A percentile compares a stretch with the other conserved stretches of the same genome.
Conservation (phyloP, 768 basidiomycete species). For the Paxillus rubicundulus region DNA sequence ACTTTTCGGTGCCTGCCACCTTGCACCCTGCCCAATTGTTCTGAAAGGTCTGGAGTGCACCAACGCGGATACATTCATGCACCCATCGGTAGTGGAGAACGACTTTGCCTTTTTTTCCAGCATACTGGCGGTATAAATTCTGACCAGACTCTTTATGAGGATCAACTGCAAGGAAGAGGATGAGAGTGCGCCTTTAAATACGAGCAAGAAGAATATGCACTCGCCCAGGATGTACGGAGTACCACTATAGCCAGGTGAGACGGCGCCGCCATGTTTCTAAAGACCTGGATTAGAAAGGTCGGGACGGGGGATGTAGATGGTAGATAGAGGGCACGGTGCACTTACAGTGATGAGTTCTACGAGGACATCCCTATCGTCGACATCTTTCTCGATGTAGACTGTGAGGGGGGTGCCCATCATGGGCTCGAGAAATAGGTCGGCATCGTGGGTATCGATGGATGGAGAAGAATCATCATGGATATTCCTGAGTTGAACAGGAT, state of each 20-base stretch:
- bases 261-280: conserved; percentile 76
- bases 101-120: conserved; percentile 75
- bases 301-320: neutral
- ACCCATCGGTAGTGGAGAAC: conserved; percentile 76
- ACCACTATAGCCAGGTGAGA: conserved; percentile 74
- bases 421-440: conserved; percentile 72
- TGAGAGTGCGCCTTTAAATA: conserved; percentile 1
- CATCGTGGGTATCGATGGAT: conserved; percentile 36
- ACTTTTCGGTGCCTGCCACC: conserved; percentile 74
- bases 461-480: conserved; percentile 26
- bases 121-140: conserved; percentile 76
- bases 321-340: conserved; percentile 19
- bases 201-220: conserved; percentile 22
- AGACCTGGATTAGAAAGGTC: conserved; percentile 5
- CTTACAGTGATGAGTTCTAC: conserved; percentile 65
- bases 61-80: conserved; percentile 68
- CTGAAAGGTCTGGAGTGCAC: conserved; percentile 69
- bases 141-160: conserved; percentile 78
- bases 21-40: conserved; percentile 81
- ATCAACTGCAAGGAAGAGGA: conserved; percentile 52
- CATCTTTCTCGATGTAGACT: conserved; percentile 80
- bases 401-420: conserved; percentile 75
- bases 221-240: conserved; percentile 78
- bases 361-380: conserved; percentile 63
- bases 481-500: conserved; percentile 27